Conservation (phyloP, 805 yeast species). For the Candida endomychidarum region DNA sequence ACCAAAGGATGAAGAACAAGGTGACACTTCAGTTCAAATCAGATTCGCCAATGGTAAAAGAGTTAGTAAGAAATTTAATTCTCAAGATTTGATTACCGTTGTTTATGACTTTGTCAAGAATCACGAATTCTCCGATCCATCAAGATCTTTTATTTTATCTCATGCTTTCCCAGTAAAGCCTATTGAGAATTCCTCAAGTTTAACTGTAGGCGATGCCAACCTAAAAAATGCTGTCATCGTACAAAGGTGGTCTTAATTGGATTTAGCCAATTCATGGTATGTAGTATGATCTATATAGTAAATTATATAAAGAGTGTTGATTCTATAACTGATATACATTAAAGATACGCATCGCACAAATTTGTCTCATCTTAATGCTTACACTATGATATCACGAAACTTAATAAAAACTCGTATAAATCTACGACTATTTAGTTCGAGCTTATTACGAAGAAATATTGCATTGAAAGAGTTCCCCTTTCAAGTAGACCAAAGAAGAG, state of each 20-base stretch:
- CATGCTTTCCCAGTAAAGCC: slow-evolving; percentile 81
- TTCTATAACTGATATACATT: too few species aligned
- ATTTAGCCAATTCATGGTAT: too few species aligned
- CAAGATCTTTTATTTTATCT: slow-evolving; percentile 62
- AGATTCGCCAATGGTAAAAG: slow-evolving; percentile 82
- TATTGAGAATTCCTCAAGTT: slow-evolving; percentile 51
- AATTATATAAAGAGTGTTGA: too few species aligned
- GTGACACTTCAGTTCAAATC: slow-evolving; percentile 77
- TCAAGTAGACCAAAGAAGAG: neutral
- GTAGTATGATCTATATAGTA: too few species aligned
- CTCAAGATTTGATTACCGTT: slow-evolving; percentile 61
- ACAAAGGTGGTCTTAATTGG: slow-evolving; percentile 66
- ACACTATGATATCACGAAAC: neutral
- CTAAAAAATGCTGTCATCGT: slow-evolving; percentile 82
- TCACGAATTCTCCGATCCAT: slow-evolving; percentile 44
- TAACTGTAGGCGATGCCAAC: slow-evolving; percentile 71
- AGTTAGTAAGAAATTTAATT: slow-evolving; percentile 59
- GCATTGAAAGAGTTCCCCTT: slow-evolving; percentile 1
- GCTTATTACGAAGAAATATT: neutral
- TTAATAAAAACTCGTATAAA: neutral
- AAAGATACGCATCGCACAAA: neutral
- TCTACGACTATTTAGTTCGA: slow-evolving; percentile 1
- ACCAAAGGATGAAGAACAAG: slow-evolving; percentile 27
- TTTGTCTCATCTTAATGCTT: slow-evolving; percentile 5
- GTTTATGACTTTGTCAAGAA: slow-evolving; percentile 66